phyloP scores from a whole-genome alignment of 306 rosid species.

The Inga leiocalycina region DNA sequence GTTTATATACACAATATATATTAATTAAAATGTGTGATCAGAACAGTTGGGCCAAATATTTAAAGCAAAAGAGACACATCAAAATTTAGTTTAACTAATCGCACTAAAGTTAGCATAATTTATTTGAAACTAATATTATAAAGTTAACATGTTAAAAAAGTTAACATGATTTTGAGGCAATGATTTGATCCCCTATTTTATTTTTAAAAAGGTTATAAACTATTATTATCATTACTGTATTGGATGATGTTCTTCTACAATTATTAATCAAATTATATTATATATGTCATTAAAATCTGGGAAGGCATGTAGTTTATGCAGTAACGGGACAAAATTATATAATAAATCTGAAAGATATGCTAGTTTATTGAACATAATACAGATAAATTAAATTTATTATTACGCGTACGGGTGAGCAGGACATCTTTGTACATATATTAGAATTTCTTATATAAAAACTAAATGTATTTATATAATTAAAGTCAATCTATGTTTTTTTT shows the following conservation, averaged over 20 bases:
- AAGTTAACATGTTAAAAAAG: neutral
- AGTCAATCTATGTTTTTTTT: neutral
- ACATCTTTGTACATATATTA: neutral
- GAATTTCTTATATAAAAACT: neutral
- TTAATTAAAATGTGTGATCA: neutral
- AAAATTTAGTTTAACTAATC: neutral
- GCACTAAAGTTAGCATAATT: neutral
- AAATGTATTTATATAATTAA: neutral
- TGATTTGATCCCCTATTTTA: neutral
- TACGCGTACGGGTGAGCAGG: neutral
- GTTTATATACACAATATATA: neutral
- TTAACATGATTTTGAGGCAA: neutral
- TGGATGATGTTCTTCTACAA: neutral
- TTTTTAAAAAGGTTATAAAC: neutral
- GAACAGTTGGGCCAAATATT: neutral
- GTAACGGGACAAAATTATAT: neutral
- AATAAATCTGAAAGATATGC: neutral
- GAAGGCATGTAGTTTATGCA: neutral
- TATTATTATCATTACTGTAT: neutral
- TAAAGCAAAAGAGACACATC: neutral
- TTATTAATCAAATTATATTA: neutral
- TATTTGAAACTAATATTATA: neutral
- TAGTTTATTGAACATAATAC: neutral
- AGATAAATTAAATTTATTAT: neutral
- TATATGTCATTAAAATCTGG: neutral